Base-by-base conservation (phyloP, 106 monocot genomes). In the Allium fistulosum region DNA sequence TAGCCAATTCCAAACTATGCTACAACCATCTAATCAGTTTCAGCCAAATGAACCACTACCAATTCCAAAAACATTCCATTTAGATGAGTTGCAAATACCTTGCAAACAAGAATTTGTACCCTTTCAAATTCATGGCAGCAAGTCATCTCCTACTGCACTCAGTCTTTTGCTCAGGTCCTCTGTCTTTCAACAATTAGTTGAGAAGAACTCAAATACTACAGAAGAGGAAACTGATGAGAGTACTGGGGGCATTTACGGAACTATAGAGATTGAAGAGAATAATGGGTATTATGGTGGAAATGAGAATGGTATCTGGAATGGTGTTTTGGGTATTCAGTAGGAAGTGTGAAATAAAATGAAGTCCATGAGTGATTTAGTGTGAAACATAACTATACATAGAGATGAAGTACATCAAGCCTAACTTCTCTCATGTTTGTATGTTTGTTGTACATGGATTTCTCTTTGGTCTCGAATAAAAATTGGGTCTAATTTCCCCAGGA, bases 111-210 rank as follows among this genome's bases (percentile, higher is more conserved):
- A 65, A 11, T 28, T 65, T 18, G 11, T 27, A 49, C 18, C 56
- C 17, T 47, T 57, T 22, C 77, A 49, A 58, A 57, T 17, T 2
- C 48, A 63, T 13, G 53, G 51, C 70, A 65, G 26, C 59, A 75
- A 71, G 53, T 66, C 80, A 11, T 72, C 80, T 47, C 68, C 81
- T 2, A 69, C 81, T 12, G 81, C 81, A 10, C 77, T 81, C 7
- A 46, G 72, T 27, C 69, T 81, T 22, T 50, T 81, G 7, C 63
- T 77, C 10, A 72, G 73, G 64, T 81, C 81, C 11, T 77, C 81
- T 8, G 65, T 81, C 76, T 81, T 77, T 51, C 63, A 60, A 51
- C 67, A 81, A 17, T 77, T 81, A 4, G 62, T 81, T 45, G 81
- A 76, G 76, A 76, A 73, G 80, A 75, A 80, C 51, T 61, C 61